Evolutionary conservation across 768 basidiomycete genomes (phyloP).

Genomic region (Russula ochroleuca): DNA sequence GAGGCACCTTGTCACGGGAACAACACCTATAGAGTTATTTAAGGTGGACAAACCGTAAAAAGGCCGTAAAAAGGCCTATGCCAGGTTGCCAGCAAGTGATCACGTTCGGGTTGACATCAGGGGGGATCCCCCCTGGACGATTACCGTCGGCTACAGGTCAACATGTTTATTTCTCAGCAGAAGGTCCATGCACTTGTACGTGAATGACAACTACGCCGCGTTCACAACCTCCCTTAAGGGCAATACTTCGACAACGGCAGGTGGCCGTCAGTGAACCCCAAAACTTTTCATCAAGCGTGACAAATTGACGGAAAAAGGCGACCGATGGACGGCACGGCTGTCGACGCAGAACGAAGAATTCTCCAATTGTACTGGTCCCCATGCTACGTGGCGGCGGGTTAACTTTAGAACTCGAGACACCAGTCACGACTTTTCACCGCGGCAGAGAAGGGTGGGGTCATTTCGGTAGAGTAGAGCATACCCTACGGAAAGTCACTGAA

Average conservation of each 20-base stretch:
- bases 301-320: not conserved
- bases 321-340: no score
- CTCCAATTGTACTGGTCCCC: not conserved
- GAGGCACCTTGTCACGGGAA: not conserved
- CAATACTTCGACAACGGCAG: no score
- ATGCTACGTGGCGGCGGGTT: constrained; percentile 3
- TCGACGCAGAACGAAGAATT: not conserved
- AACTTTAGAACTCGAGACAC: not conserved
- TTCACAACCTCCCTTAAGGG: no score
- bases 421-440: not conserved
- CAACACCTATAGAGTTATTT: no score
- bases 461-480: not conserved
- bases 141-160: not conserved
- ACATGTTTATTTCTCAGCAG: not conserved
- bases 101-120: not conserved
- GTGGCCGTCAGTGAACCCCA: not conserved
- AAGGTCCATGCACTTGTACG: not conserved
- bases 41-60: no score
- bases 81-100: not conserved
- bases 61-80: no score
- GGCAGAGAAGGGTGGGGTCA: not conserved
- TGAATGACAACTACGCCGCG: no score
- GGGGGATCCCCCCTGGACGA: not conserved
- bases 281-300: not conserved
- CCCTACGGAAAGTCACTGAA: not conserved